Evolutionary conservation across 2,329 filamentous ascomycete genomes (phyloP).

Genomic region (Fusarium sp.): DNA sequence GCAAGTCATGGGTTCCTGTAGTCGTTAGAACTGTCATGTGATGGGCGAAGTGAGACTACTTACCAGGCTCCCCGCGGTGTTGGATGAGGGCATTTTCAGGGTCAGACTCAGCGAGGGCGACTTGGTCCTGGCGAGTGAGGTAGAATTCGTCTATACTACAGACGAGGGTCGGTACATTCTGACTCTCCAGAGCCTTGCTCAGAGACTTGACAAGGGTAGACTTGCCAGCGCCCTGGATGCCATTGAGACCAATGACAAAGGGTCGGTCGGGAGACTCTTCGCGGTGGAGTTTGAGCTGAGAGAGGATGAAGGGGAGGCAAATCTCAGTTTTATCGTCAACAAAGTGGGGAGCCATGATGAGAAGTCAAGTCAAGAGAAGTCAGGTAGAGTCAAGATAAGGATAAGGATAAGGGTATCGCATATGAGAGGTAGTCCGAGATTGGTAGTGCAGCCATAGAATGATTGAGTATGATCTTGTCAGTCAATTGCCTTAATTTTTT

Average conservation of each 20-base stretch:
- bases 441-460: slow-evolving; percentile 31
- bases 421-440: slow-evolving; percentile 15
- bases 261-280: slow-evolving; percentile 62
- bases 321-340: slow-evolving; percentile 82
- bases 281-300: slow-evolving; percentile 66
- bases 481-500: slow-evolving; percentile 31
- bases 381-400: slow-evolving; percentile 14
- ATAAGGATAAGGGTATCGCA: slow-evolving; percentile 28
- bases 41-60: not conserved
- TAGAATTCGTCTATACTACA: slow-evolving; percentile 93
- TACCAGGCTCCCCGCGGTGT: slow-evolving; percentile 83
- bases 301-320: slow-evolving; percentile 81
- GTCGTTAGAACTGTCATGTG: slow-evolving; percentile 9
- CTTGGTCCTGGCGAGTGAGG: slow-evolving; percentile 77
- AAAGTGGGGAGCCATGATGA: slow-evolving; percentile 57
- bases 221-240: slow-evolving; percentile 92
- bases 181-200: slow-evolving; percentile 67
- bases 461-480: slow-evolving; percentile 25
- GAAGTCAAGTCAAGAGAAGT: not conserved
- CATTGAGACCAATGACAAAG: slow-evolving; percentile 87
- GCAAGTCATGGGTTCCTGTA: slow-evolving; percentile 76
- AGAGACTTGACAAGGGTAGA: slow-evolving; percentile 84
- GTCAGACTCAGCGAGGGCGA: slow-evolving; percentile 71
- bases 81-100: slow-evolving; percentile 81
- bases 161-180: slow-evolving; percentile 74